Percentiles rank a stretch among this genome's conserved stretches.
Evolutionary conservation across 2,329 filamentous ascomycete genomes (phyloP).

Genomic region (Sporothrix brasiliensis): DNA sequence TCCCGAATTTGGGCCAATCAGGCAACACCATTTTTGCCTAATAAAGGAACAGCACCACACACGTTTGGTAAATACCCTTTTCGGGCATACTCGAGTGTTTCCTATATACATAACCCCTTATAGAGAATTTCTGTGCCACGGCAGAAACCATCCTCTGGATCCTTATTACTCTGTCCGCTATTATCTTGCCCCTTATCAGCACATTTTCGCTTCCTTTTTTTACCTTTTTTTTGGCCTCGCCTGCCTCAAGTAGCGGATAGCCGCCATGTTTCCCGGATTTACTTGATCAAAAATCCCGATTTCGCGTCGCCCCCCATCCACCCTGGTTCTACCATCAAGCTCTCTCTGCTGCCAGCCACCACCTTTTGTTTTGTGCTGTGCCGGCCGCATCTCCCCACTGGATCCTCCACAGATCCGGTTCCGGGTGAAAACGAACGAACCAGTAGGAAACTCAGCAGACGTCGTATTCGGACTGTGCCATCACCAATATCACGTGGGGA

Average conservation of each 20-base stretch:
- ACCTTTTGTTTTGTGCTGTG: background rate
- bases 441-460: background rate
- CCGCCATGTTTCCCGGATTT: background rate
- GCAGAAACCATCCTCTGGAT: background rate
- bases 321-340: background rate
- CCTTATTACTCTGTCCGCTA: background rate
- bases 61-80: background rate
- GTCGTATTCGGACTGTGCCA: background rate
- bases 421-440: background rate
- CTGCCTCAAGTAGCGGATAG: background rate
- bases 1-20: conserved; percentile 21
- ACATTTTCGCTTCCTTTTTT: background rate
- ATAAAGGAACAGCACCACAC: background rate
- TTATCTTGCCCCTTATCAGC: background rate
- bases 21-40: conserved; percentile 26
- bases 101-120: background rate
- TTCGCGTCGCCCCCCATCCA: background rate
- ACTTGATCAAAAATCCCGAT: background rate
- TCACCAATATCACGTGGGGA: background rate
- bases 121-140: background rate
- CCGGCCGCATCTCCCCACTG: conserved; percentile 20
- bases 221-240: no score
- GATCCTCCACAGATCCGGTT: background rate
- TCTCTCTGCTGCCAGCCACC: background rate
- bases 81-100: background rate